A percentile compares a stretch with the other conserved stretches of the same genome.
phyloP scores from a whole-genome alignment of 2,329 filamentous ascomycete species.

The Hypoxylon sp. region DNA sequence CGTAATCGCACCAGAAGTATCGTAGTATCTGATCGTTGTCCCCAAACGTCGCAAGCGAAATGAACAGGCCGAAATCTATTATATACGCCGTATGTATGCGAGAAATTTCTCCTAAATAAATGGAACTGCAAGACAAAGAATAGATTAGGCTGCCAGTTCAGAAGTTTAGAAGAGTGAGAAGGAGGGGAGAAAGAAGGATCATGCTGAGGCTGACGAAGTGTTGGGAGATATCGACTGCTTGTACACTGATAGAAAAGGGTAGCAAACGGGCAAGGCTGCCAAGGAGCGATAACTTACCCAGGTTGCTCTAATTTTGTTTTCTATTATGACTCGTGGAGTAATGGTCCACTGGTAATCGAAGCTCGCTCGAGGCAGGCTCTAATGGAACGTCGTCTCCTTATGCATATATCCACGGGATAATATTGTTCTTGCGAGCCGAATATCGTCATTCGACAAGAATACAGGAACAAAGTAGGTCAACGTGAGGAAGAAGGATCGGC shows the following conservation, averaged over 20 bases:
- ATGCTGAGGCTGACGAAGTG: conserved; percentile 29
- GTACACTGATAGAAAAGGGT: conserved; percentile 9
- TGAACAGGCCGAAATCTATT: conserved; percentile 29
- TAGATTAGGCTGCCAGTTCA: conserved; percentile 27
- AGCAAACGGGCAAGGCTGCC: conserved; percentile 28
- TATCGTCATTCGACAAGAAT: conserved; percentile 32
- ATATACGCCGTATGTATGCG: conserved; percentile 42
- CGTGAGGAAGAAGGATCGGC: conserved; percentile 16
- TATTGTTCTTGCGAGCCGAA: conserved; percentile 19
- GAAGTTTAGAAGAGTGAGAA: conserved; percentile 8
- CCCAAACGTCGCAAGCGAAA: conserved; percentile 22
- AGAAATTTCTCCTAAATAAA: conserved; percentile 29
- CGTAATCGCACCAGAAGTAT: conserved; percentile 15
- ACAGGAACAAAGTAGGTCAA: conserved; percentile 3
- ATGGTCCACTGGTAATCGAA: conserved; percentile 9
- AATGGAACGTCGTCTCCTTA: conserved; percentile 26
- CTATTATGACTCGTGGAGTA: conserved; percentile 19
- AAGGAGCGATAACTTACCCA: conserved; percentile 30
- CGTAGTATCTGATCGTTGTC: conserved; percentile 23
- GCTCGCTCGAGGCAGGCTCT: conserved; percentile 22
- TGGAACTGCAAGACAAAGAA: conserved; percentile 32
- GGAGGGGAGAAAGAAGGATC: conserved; percentile 15
- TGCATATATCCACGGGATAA: conserved; percentile 26
- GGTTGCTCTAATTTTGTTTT: conserved; percentile 24
- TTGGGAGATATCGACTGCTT: conserved; percentile 2